Base-by-base conservation (phyloP, 176 grass and related monocot genomes). In the Aegilops speltoides region DNA sequence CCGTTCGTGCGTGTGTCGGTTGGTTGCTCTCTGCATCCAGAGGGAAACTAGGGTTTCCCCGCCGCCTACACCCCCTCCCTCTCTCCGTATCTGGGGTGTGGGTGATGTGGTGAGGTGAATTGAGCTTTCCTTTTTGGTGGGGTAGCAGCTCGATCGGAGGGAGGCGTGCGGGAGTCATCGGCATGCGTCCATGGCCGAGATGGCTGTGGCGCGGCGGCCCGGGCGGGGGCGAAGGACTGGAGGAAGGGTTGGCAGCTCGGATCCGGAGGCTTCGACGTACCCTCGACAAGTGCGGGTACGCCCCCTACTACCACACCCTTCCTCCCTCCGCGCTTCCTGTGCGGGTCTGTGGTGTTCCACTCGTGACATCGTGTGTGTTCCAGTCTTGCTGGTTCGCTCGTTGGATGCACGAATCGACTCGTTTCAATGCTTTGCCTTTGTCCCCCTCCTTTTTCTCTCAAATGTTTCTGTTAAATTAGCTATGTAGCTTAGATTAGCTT, bases 241-340 rank as follows among this genome's bases (percentile, higher is more conserved):
- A 91, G 89, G 83, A 95, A 87, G 83, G 95, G 93, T 2, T 98
- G 95, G 95, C 76, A 73, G 46, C 85, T 98, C 83, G 86, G 93
- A 93, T 91, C 91, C n/a, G 95, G 93, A 43, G 89, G 80, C 69
- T 93, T 90, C 72, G 87, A 89, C 24, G 25, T 81, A 72, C 91
- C 93, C 69, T 98, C 86, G 91, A 90, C 83, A 98, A 98, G 89
- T 98, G 95, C 82, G 89, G 95, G 95, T 98, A 94, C 77, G 88
- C 13, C 46, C 46, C 54, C 54, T 57, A 7, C 63, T 63, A 57
- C 34, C 77, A 46, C 24, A 3, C 31, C 31, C 14, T 48, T 48
- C 46, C 46, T 48, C 45, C 45, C 3, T 48, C 45, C 45, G 45
- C 0, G 31, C 14, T 48, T 48, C 46, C 46, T 46, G 12, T 46